Evolutionary conservation across 176 grass and related monocot genomes (phyloP), one percentile per base, ranked within the genome.

Genomic region (Secale cereale): DNA sequence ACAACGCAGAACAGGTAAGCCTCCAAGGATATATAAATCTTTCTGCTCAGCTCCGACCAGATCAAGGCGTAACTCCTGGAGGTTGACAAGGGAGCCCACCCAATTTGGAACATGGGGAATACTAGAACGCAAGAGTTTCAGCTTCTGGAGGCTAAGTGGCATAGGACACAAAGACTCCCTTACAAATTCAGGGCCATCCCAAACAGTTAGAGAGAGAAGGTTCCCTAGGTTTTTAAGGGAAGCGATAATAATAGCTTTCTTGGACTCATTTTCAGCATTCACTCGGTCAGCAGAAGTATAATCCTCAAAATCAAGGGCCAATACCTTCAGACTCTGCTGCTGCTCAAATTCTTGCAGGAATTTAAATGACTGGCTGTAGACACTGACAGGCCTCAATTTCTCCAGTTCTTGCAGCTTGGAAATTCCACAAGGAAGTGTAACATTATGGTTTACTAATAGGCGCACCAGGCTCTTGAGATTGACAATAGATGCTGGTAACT

Each of bases 81-180:
- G 50, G 50, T 20, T 56, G 50, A 56, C 2, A 60, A 78, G 76
- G 11, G 19, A 78, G 26, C 20, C 9, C 3, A 39, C 31, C 54
- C 31, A 78, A 0, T 60, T 61, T 36, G 76, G 76, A 61, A 78
- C 31, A 19, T 40, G 57, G 5, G 56, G 37, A n/a, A 78, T 10
- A 7, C 4, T 25, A 0, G 2, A 12, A 5, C 5, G 0, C 2
- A 1, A 0, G 2, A 17, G 12, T 0, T 0, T 0, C 3, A 74
- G 26, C 45, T 16, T 74, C 22, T 3, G 39, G 2, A 74, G 40
- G 4, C 40, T 15, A 16, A 10, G 8, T 8, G 70, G 40, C 23
- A 52, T 35, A 13, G 41, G 79, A 27, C 78, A n/a, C 2, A 46
- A 0, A 43, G 8, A 26, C 1, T 27, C 14, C 1, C n/a, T 5